phyloP scores from a whole-genome alignment of 345 rosid species.

The Lepidium sativum region DNA sequence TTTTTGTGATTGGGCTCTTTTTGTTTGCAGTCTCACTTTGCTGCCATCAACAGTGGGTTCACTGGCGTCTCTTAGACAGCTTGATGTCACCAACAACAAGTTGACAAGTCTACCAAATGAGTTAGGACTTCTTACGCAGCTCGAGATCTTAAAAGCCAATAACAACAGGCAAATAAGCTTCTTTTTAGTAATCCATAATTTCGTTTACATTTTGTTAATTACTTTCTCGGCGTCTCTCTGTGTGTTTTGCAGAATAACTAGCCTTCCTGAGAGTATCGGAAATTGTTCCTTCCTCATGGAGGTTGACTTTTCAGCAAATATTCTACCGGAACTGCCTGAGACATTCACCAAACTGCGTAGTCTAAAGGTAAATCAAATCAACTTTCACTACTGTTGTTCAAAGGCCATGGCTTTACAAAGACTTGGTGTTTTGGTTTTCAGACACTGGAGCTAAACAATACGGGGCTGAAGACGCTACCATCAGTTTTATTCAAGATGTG shows the following conservation, averaged over 20 bases:
- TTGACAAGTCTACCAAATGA: conserved; percentile 62
- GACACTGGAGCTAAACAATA: conserved; percentile 63
- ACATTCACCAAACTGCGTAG: conserved; percentile 44
- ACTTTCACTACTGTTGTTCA: neutral
- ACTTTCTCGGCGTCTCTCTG: neutral
- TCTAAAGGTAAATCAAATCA: conserved; percentile 47
- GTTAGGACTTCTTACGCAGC: conserved; percentile 52
- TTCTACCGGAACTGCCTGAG: conserved; percentile 58
- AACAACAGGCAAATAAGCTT: conserved; percentile 53
- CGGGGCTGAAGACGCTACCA: conserved; percentile 64
- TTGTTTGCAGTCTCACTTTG: conserved; percentile 49
- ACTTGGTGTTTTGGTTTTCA: conserved; percentile 15
- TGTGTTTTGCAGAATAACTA: conserved; percentile 43
- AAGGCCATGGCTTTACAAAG: neutral
- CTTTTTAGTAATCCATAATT: neutral
- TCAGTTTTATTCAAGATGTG: conserved; percentile 49
- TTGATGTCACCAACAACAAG: conserved; percentile 57
- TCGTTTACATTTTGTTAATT: neutral
- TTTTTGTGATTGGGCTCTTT: neutral
- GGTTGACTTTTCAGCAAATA: conserved; percentile 89
- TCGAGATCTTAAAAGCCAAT: conserved; percentile 68
- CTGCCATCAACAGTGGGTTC: conserved; percentile 57
- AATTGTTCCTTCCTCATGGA: conserved; percentile 57
- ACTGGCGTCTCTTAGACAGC: conserved; percentile 58
- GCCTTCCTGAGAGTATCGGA: conserved; percentile 43